A percentile compares a stretch with the other conserved stretches of the same genome.
These are phyloP conservation scores for Talaromyces sp. DNA, from an alignment of 2,329 filamentous ascomycete genomes.

Conservation along the genomic window DNA sequence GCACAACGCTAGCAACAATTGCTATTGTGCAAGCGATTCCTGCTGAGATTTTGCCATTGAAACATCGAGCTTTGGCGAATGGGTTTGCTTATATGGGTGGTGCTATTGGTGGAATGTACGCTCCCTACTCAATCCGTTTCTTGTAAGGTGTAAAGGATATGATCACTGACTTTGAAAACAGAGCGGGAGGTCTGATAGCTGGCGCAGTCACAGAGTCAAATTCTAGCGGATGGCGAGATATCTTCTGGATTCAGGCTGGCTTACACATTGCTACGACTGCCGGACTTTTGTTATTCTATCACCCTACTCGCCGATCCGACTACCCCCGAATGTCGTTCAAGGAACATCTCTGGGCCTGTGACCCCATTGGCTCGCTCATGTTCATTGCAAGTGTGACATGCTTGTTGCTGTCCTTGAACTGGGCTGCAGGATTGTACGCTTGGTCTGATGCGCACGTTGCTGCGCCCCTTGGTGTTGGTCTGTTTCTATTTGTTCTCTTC, in stretches of 20 bases:
- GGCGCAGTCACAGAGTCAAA: conserved; percentile 10
- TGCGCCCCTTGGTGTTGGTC: conserved; percentile 8
- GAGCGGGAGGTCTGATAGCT: not conserved
- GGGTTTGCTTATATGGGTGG: conserved; percentile 16
- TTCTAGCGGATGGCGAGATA: conserved; percentile 11
- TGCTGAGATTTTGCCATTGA: conserved; percentile 16
- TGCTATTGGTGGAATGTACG: conserved; percentile 15
- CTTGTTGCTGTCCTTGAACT: conserved; percentile 14
- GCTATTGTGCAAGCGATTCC: conserved; percentile 16
- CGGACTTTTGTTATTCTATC: conserved; percentile 15
- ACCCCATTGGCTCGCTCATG: conserved; percentile 11
- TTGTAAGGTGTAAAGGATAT: not conserved
- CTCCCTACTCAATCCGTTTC: too few relatives aligned
- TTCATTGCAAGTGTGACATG: conserved; percentile 13
- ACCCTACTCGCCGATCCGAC: conserved; percentile 2
- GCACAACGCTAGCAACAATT: conserved; percentile 11
- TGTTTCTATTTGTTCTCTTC: conserved; percentile 12
- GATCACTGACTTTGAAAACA: not conserved
- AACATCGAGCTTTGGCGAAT: conserved; percentile 15
- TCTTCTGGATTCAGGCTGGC: conserved; percentile 17
- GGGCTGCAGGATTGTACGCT: conserved; percentile 14
- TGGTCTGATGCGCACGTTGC: conserved; percentile 15
- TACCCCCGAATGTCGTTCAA: conserved; percentile 9
- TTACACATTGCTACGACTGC: conserved; percentile 13
- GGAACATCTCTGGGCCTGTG: conserved; percentile 16